These are phyloP conservation scores for Fusarium illudens DNA, from an alignment of 2,329 filamentous ascomycete genomes.

Conservation along the genomic window DNA sequence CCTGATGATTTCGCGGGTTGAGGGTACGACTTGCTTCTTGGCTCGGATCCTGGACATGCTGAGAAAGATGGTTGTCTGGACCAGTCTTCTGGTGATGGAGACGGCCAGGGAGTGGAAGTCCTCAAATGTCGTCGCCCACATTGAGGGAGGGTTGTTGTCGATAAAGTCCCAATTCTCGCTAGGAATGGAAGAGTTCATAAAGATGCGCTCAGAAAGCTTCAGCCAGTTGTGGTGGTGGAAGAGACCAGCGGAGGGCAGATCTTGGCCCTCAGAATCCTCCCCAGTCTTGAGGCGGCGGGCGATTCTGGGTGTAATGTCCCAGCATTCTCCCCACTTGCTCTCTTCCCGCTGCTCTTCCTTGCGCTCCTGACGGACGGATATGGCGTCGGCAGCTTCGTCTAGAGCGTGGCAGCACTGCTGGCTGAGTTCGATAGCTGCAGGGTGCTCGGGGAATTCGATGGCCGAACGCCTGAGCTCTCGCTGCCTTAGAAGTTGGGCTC, in stretches of 20 bases:
- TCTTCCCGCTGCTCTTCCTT: conserved; percentile 69
- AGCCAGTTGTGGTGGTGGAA: conserved; percentile 70
- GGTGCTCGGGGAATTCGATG: conserved; percentile 64
- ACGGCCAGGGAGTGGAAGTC: conserved; percentile 76
- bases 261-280: conserved; percentile 29
- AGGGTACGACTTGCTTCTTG: conserved; percentile 46
- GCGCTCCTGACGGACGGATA: conserved; percentile 70
- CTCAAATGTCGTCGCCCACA: conserved; percentile 77
- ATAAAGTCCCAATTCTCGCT: conserved; percentile 74
- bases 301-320: conserved; percentile 66
- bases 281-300: conserved; percentile 44
- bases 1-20: conserved; percentile 48
- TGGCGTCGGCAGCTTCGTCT: conserved; percentile 72
- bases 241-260: conserved; percentile 61
- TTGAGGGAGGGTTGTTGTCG: conserved; percentile 69
- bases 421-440: conserved; percentile 77
- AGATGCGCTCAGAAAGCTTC: conserved; percentile 69
- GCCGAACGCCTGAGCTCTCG: conserved; percentile 43
- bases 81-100: conserved; percentile 73
- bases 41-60: conserved; percentile 73
- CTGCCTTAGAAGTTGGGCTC: conserved; percentile 54
- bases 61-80: conserved; percentile 75
- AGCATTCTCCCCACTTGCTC: conserved; percentile 67
- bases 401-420: conserved; percentile 70
- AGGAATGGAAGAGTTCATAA: conserved; percentile 74